A percentile compares a stretch with the other conserved stretches of the same genome.
These are phyloP conservation scores for Delonix regia DNA, from an alignment of 306 rosid species.

Conservation along the genomic window DNA sequence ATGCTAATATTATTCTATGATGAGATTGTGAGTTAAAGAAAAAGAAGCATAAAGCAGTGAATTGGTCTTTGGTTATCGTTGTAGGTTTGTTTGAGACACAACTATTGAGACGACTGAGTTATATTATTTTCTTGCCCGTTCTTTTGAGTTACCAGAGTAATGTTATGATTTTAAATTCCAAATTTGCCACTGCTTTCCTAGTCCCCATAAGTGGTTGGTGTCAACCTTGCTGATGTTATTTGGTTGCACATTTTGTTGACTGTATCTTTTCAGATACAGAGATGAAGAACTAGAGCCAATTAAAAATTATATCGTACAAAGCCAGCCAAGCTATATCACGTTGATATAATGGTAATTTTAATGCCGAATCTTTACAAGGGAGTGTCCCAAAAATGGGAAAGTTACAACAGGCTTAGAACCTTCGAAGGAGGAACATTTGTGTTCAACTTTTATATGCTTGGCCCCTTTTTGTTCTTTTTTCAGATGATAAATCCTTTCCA, in stretches of 20 bases:
- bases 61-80: background rate
- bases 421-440: background rate
- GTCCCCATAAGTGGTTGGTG: conserved; percentile 23
- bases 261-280: background rate
- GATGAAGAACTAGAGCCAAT: conserved; percentile 2
- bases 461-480: background rate
- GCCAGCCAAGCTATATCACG: background rate
- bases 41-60: background rate
- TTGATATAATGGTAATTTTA: background rate
- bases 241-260: conserved; percentile 8
- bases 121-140: background rate
- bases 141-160: background rate
- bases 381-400: background rate
- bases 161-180: background rate
- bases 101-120: background rate
- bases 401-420: background rate
- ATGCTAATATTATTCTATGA: background rate
- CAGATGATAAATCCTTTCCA: background rate
- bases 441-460: background rate
- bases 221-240: background rate
- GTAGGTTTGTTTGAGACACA: background rate
- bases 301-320: background rate
- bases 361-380: background rate
- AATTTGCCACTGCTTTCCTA: conserved; percentile 20
- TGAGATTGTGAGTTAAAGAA: background rate